Base-by-base conservation (phyloP, 805 yeast species). In the Candida taoyuanica region DNA sequence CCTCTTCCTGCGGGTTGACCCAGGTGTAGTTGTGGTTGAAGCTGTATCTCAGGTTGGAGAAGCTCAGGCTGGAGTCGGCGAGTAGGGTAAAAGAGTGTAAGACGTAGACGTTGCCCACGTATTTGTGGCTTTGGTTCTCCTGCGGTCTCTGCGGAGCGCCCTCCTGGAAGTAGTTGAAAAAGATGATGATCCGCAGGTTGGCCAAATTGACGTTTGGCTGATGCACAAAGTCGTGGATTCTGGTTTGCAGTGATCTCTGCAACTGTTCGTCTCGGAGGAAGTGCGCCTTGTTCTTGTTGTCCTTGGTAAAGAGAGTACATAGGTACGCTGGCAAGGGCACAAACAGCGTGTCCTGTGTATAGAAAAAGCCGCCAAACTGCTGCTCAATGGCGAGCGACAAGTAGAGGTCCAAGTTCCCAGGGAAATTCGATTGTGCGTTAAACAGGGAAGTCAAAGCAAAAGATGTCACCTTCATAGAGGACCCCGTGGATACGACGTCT, bases 101-200 rank as follows among this genome's bases (percentile, higher is more conserved):
- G 7, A 50, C 44, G 23, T 51, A 47, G 16, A 53, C 34, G 19
- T 53, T 54, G 4, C 58, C 59, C 15, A 54, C 56, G 24, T 52
- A 54, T 29, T 49, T 54, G 28, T 48, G 52, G 5, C 46, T 25
- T 24, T 48, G 55, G 31, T 49, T 37, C 26, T 52, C 56, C 29
- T 49, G 49, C 8, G 52, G 55, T 34, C 48, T 46, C 7, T 47
- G 48, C 1, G 56, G 50, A 5, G 41, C 39, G 20, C 55, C 54
- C 31, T 51, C 56, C 26, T 52, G 55, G 33, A 40, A 50, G 24
- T 35, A 47, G 33, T 46, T 49, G 36, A 49, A 44, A 4, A 46
- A 18, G 17, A 54, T 43, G 13, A 50, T 31, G 13, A 54, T 36
- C 16, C 46, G 48, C 29, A 53, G 31, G 15, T 46, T 41, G 18